Evolutionary conservation across 2,329 filamentous ascomycete species (phyloP).

Genomic region (Colletotrichum spaethianum): DNA sequence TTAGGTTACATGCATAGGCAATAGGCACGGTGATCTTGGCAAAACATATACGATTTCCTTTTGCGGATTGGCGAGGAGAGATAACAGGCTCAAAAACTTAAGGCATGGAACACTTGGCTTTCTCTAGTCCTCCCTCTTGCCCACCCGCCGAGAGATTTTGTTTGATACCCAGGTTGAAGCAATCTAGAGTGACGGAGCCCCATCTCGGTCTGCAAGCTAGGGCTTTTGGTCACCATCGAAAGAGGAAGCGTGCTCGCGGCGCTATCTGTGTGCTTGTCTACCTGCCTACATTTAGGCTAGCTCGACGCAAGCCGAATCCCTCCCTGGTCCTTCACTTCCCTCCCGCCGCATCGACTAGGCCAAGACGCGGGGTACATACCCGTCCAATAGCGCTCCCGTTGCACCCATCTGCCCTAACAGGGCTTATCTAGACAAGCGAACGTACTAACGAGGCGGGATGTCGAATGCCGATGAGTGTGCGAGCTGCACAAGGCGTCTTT

Average conservation of each 20-base stretch:
- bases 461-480: constrained; percentile 14
- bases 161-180: background rate
- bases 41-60: constrained; percentile 15
- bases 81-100: constrained; percentile 24
- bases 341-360: constrained; percentile 16
- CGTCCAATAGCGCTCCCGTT: constrained; percentile 41
- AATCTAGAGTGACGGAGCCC: background rate
- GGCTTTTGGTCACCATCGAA: background rate
- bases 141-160: constrained; percentile 1
- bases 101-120: constrained; percentile 20
- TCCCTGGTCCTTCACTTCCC: constrained; percentile 3
- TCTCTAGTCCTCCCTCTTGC: constrained; percentile 13
- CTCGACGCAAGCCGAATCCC: constrained; percentile 22
- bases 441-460: constrained; percentile 32
- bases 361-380: constrained; percentile 41
- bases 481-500: constrained; percentile 5
- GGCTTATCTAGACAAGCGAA: constrained; percentile 19
- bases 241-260: constrained; percentile 2
- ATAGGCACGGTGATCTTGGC: constrained; percentile 16
- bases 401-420: constrained; percentile 14
- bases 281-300: constrained; percentile 15
- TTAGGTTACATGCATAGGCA: constrained; percentile 30
- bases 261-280: background rate
- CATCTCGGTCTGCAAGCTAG: constrained; percentile 20
- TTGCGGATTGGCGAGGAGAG: constrained; percentile 24